These are phyloP conservation scores for Saccharomycopsis fodiens DNA, from an alignment of 805 yeast species.

Conservation along the genomic window DNA sequence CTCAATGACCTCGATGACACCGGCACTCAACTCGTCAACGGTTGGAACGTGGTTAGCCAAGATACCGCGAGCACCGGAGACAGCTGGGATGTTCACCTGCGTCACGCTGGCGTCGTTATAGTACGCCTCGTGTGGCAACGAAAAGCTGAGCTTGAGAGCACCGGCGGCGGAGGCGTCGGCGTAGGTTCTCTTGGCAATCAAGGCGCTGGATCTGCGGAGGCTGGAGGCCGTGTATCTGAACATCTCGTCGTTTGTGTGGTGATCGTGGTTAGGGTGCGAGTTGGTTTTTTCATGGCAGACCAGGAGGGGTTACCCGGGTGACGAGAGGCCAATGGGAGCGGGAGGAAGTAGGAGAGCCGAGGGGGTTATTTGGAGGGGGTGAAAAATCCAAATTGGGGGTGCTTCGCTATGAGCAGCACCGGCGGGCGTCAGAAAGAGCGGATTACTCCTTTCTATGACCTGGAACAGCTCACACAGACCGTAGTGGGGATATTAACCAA, in stretches of 20 bases:
- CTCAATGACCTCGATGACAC: constrained; percentile 87
- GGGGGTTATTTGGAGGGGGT: too few relatives aligned
- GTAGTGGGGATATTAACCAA: too few relatives aligned
- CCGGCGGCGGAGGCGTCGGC: constrained; percentile 78
- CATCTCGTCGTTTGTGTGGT: constrained; percentile 33
- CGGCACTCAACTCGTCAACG: constrained; percentile 94
- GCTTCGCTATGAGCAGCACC: too few relatives aligned
- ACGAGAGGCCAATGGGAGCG: not conserved
- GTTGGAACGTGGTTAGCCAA: constrained; percentile 97
- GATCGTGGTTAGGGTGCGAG: too few relatives aligned
- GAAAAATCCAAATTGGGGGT: too few relatives aligned
- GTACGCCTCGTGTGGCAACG: constrained; percentile 78
- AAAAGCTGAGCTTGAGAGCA: constrained; percentile 78
- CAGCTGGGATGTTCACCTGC: constrained; percentile 94
- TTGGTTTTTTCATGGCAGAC: too few relatives aligned
- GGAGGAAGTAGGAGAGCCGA: too few relatives aligned
- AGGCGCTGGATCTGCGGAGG: constrained; percentile 40
- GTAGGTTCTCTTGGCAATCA: constrained; percentile 68
- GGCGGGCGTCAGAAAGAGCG: too few relatives aligned
- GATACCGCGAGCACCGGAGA: constrained; percentile 94
- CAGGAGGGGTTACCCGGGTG: constrained; percentile 1
- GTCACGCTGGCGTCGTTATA: constrained; percentile 40
- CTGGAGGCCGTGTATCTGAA: constrained; percentile 43
- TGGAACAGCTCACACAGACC: too few relatives aligned
- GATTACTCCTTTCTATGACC: too few relatives aligned